Conservation (phyloP, 2,329 filamentous ascomycete genomes). For the Seiridium cupressi region DNA sequence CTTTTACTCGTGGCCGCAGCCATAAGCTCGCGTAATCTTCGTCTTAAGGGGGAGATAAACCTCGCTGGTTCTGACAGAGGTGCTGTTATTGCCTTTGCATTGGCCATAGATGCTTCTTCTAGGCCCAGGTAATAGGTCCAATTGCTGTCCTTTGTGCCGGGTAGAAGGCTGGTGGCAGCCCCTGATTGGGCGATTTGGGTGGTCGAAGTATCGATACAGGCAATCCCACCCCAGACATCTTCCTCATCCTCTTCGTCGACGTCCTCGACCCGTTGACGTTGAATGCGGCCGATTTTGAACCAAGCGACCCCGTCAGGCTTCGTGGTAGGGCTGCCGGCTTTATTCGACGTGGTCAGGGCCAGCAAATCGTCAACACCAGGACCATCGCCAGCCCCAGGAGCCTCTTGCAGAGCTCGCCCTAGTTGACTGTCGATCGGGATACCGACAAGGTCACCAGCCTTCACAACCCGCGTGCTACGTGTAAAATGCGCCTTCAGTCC, state of each 20-base stretch:
- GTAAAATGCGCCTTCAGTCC: conserved; percentile 89
- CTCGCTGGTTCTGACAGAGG: conserved; percentile 44
- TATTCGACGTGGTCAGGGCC: conserved; percentile 48
- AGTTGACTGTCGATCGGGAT: conserved; percentile 86
- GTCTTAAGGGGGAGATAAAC: conserved; percentile 59
- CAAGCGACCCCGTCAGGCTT: conserved; percentile 70
- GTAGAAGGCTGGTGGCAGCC: conserved; percentile 77
- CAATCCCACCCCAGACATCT: conserved; percentile 81
- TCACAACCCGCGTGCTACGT: conserved; percentile 75
- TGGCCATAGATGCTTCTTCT: conserved; percentile 59
- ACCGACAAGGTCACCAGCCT: conserved; percentile 83
- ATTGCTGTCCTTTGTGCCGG: conserved; percentile 69
- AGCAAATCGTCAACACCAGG: conserved; percentile 71
- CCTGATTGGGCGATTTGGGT: conserved; percentile 92
- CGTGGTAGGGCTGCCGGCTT: conserved; percentile 28
- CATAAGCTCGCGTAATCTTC: conserved; percentile 79
- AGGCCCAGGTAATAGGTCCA: conserved; percentile 91
- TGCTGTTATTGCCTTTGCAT: conserved; percentile 34
- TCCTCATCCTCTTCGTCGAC: conserved; percentile 58
- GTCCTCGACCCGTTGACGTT: conserved; percentile 49
- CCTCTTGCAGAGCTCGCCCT: conserved; percentile 77
- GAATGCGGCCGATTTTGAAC: conserved; percentile 85
- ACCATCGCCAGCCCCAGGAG: conserved; percentile 53
- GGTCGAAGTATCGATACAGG: conserved; percentile 79
- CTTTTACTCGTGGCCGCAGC: conserved; percentile 84